Base-by-base conservation (phyloP, 192 early-diverging fungal genomes). In the Blastocladiella britannica region DNA sequence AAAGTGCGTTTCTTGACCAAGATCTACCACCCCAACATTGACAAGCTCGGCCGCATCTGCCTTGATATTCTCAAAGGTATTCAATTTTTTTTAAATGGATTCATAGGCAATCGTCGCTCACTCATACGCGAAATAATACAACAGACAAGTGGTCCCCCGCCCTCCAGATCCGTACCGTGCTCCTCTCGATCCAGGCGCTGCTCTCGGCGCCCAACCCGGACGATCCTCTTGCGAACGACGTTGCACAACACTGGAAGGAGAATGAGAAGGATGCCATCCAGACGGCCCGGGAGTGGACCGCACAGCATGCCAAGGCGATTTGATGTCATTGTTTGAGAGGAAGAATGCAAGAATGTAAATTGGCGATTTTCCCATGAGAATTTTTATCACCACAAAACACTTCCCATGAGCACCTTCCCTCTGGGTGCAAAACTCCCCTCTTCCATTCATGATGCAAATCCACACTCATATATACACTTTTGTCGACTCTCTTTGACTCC, bases 11-110 rank as follows among this genome's bases (percentile, higher is more conserved):
- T 91, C 61, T 72, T 97, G 68, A 97, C 94, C 53, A 89, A 88
- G 70, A 97, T 97, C 67, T 97, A 97, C 72, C 91, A 95, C 67
- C 91, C 91, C 23, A 97, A 97, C 67, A 97, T 97, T 67, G 94
- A 97, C 71, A 95, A 91, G 73, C 80, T 95, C 25, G 94, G 94
- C 23, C 79, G 91, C 55, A 95, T 97, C 62, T 97, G 94, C 56
- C 73, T 97, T 58, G 94, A 97, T 65, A 97, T 97, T 70, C 68
- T 97, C 58, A 97, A 97, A 76, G 88, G 86, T 87, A 62, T 24
- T 57, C 12, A 18, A 51, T n/a, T 23, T 29, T 51, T 15, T 59
- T 23, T 59, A n/a, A n/a, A n/a, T n/a, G n/a, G n/a, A n/a, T n/a
- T n/a, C n/a, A n/a, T n/a, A n/a, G n/a, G n/a, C n/a, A n/a, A n/a